Percentiles rank a stretch among this genome's conserved stretches.
Evolutionary conservation across 1,284 basidiomycete species (phyloP).

Genomic region (Rhodofomes roseus): DNA sequence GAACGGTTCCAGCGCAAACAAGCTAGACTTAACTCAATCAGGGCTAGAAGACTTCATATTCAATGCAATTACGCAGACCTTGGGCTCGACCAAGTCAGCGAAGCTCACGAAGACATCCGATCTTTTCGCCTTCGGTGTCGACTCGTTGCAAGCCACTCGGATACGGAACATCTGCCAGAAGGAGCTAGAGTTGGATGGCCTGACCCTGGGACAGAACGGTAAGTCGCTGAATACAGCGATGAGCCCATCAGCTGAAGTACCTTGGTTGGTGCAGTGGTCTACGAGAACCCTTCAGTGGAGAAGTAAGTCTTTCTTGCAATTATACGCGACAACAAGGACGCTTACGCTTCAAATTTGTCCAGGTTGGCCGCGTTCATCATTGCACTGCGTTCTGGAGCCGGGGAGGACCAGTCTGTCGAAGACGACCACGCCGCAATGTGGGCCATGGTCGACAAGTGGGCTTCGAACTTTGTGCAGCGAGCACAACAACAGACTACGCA

Average conservation of each 20-base stretch:
- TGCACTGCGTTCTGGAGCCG: constrained; percentile 25
- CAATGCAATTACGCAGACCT: constrained; percentile 30
- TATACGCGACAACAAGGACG: neutral
- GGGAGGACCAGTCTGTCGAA: constrained; percentile 9
- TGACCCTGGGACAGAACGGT: constrained; percentile 38
- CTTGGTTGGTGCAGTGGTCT: constrained; percentile 32
- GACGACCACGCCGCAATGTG: constrained; percentile 35
- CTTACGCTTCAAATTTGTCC: neutral
- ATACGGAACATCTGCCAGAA: constrained; percentile 49
- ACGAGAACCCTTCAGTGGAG: constrained; percentile 38
- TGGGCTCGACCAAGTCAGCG: constrained; percentile 30
- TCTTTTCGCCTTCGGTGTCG: constrained; percentile 39
- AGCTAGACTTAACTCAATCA: constrained; percentile 17
- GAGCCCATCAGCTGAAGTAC: neutral
- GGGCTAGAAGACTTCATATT: constrained; percentile 38
- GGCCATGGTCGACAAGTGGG: constrained; percentile 39
- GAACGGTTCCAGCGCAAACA: constrained; percentile 32
- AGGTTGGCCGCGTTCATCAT: constrained; percentile 25
- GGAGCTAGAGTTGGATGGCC: constrained; percentile 35
- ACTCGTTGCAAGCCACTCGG: constrained; percentile 53
- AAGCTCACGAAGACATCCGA: constrained; percentile 30
- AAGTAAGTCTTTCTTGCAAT: constrained; percentile 20
- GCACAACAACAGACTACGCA: neutral
- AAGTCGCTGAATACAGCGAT: neutral
- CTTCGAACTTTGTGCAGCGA: constrained; percentile 12